Percentiles rank a stretch among this genome's conserved stretches.
phyloP scores from a whole-genome alignment of 768 basidiomycete species.

The Calocybe cyanea region DNA sequence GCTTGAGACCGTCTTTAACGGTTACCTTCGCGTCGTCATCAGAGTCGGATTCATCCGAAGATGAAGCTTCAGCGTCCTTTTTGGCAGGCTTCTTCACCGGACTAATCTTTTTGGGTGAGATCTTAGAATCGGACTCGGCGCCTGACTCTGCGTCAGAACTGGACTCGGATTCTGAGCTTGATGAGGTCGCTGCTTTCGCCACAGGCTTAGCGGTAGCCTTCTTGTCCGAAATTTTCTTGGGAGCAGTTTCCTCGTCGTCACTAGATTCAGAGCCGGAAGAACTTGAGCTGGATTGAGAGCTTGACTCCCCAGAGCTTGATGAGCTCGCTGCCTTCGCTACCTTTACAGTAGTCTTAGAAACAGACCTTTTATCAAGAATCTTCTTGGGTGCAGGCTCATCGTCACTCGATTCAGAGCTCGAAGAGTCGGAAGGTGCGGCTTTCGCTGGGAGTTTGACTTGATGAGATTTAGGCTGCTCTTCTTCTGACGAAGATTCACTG shows the following conservation, averaged over 20 bases:
- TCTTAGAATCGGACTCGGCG: not conserved
- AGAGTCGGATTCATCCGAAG: conserved; percentile 9
- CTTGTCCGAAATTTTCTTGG: conserved; percentile 17
- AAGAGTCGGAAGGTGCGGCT: conserved; percentile 29
- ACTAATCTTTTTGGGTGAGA: conserved; percentile 13
- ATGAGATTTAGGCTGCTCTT: conserved; percentile 55
- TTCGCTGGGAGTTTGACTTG: conserved; percentile 39
- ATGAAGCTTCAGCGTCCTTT: conserved; percentile 8
- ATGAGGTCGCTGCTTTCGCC: conserved; percentile 10
- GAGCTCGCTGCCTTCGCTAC: conserved; percentile 10
- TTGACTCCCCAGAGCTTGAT: conserved; percentile 22
- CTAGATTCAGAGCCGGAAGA: conserved; percentile 16
- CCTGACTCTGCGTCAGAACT: conserved; percentile 4
- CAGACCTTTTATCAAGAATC: conserved; percentile 6
- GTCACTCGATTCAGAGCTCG: conserved; percentile 27
- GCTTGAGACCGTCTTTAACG: not conserved
- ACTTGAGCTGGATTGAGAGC: conserved; percentile 16
- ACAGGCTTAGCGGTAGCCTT: not conserved
- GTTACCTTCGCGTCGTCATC: conserved; percentile 22
- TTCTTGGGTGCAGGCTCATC: conserved; percentile 28
- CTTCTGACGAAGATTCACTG: conserved; percentile 42
- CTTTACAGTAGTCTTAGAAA: conserved; percentile 8
- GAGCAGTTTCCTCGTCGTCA: conserved; percentile 13
- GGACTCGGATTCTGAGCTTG: not conserved
- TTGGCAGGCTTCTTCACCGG: conserved; percentile 10